Percentiles rank a stretch among this genome's conserved stretches.
phyloP scores from a whole-genome alignment of 192 early-diverging fungal species.

The Phycomyces blakesleeanus region DNA sequence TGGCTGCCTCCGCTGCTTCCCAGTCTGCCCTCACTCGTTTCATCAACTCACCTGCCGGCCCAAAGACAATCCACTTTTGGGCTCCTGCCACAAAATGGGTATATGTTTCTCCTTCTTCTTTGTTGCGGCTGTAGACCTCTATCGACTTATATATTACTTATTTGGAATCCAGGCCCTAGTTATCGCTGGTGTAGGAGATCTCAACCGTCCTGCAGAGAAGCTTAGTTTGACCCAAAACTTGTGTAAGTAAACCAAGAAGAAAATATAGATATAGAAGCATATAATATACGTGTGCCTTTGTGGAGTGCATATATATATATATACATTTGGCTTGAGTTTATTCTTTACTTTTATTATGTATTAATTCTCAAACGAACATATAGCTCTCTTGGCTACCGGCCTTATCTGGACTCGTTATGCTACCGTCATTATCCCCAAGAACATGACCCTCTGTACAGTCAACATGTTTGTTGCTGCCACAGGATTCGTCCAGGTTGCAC shows the following conservation, averaged over 20 bases:
- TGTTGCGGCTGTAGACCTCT: not conserved
- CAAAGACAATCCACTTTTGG: constrained; percentile 99
- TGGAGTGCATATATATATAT: too few relatives aligned
- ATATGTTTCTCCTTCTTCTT: constrained; percentile 8
- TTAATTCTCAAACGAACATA: not conserved
- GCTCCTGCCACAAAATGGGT: constrained; percentile 93
- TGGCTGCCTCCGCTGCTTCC: constrained; percentile 38
- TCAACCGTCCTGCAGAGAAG: constrained; percentile 86
- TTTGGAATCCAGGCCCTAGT: constrained; percentile 84
- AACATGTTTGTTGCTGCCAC: constrained; percentile 93
- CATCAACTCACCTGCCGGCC: constrained; percentile 69
- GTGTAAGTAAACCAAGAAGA: constrained; percentile 43
- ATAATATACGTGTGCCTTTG: too few relatives aligned
- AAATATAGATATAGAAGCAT: too few relatives aligned
- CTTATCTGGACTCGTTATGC: constrained; percentile 98
- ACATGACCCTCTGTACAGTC: constrained; percentile 85
- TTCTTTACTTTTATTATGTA: too few relatives aligned
- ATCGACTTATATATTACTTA: not conserved
- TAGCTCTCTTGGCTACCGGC: constrained; percentile 88
- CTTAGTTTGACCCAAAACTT: constrained; percentile 80
- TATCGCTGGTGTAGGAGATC: constrained; percentile 87
- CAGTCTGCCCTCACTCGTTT: constrained; percentile 69
- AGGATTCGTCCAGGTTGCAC: constrained; percentile 79
- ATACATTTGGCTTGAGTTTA: too few relatives aligned
- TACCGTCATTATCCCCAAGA: constrained; percentile 89